Evolutionary conservation across 2,329 filamentous ascomycete species (phyloP).

Genomic region (Arthroderma uncinatum): DNA sequence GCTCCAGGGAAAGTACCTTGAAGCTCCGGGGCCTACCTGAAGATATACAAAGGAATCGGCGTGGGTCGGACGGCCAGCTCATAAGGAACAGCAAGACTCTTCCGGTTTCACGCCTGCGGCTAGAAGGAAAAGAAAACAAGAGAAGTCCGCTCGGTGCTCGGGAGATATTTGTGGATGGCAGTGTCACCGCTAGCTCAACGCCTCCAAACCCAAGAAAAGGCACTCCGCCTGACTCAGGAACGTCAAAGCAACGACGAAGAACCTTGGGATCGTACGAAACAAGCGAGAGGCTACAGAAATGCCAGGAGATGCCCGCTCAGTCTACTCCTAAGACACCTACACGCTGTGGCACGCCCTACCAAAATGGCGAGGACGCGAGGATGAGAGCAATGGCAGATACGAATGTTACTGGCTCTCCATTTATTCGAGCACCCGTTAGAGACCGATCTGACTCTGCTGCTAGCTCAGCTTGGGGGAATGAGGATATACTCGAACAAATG

Average conservation of each 20-base stretch:
- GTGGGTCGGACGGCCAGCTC: background rate
- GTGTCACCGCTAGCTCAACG: background rate
- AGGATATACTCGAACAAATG: background rate
- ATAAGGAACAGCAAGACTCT: background rate
- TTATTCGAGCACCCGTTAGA: conserved; percentile 33
- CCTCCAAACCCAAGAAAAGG: background rate
- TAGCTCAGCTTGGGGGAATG: conserved; percentile 3
- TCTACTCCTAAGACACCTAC: conserved; percentile 22
- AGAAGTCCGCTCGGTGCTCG: background rate
- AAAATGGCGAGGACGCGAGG: conserved; percentile 18
- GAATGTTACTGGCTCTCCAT: conserved; percentile 40
- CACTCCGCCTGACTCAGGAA: background rate
- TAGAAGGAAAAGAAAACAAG: conserved; percentile 11
- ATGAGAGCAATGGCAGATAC: conserved; percentile 11
- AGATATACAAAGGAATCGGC: background rate
- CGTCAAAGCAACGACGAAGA: background rate
- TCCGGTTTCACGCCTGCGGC: background rate
- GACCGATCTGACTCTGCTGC: conserved; percentile 12
- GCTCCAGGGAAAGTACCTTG: background rate
- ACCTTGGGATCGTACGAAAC: background rate
- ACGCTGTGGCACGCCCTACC: conserved; percentile 21
- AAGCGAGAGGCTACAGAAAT: conserved; percentile 16
- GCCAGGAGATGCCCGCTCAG: conserved; percentile 25
- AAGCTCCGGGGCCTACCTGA: background rate
- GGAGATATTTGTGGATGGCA: background rate